Evolutionary conservation across 2,329 filamentous ascomycete species (phyloP).

Genomic region (Exophiala bonariae): DNA sequence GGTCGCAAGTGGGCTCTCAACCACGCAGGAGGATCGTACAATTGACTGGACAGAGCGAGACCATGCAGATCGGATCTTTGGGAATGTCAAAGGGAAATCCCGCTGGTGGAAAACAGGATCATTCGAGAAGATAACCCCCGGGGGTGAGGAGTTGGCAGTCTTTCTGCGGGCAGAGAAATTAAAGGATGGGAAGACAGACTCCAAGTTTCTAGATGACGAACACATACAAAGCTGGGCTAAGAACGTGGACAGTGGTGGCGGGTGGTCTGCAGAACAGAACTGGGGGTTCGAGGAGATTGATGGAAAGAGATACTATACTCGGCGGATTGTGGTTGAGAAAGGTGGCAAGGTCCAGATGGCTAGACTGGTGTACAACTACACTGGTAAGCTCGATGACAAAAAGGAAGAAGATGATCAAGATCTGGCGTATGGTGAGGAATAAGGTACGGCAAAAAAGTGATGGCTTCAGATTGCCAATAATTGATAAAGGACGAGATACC

Average conservation of each 20-base stretch:
- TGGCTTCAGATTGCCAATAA: too few relatives aligned
- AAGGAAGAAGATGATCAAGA: conserved; percentile 19
- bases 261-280: conserved; percentile 55
- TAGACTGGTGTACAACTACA: conserved; percentile 43
- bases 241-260: conserved; percentile 39
- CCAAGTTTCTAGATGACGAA: conserved; percentile 60
- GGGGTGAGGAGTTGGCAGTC: conserved; percentile 38
- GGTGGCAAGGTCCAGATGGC: conserved; percentile 36
- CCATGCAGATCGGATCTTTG: conserved; percentile 80
- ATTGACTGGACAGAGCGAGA: conserved; percentile 62
- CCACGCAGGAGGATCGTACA: conserved; percentile 59
- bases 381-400: conserved; percentile 21
- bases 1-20: conserved; percentile 67
- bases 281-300: conserved; percentile 49
- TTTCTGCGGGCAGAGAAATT: conserved; percentile 43
- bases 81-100: conserved; percentile 63
- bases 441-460: too few relatives aligned
- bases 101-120: conserved; percentile 29
- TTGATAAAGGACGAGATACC: too few relatives aligned
- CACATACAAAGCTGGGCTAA: conserved; percentile 54
- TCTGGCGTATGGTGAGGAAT: conserved; percentile 25
- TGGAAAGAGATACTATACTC: conserved; percentile 42
- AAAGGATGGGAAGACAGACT: conserved; percentile 57
- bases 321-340: conserved; percentile 43
- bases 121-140: conserved; percentile 44